A percentile compares a stretch with the other conserved stretches of the same genome.
Conservation (phyloP, 2,329 filamentous ascomycete genomes). For the Exutisphaerella laricina region DNA sequence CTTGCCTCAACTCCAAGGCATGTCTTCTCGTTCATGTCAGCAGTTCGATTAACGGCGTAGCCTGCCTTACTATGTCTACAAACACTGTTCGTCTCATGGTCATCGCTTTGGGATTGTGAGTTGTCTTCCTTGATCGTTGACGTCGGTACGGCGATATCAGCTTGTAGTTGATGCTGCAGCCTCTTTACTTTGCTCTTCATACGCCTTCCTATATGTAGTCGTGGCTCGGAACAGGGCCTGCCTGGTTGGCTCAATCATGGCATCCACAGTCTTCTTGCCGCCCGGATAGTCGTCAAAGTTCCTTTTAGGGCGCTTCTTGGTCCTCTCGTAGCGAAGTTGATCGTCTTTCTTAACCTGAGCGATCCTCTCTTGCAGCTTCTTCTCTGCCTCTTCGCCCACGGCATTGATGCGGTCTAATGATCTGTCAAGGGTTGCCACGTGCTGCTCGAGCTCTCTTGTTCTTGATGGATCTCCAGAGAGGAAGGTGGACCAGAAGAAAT, state of each 20-base stretch:
- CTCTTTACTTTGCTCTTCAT: constrained; percentile 52
- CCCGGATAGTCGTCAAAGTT: constrained; percentile 60
- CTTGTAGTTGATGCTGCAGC: constrained; percentile 6
- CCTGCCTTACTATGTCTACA: too few relatives aligned
- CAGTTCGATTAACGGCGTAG: too few relatives aligned
- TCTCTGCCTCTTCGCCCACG: constrained; percentile 74
- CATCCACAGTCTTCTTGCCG: constrained; percentile 67
- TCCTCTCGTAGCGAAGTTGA: constrained; percentile 62
- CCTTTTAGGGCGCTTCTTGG: constrained; percentile 62
- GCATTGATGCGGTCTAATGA: constrained; percentile 73
- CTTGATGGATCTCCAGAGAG: constrained; percentile 76
- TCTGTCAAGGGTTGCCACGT: constrained; percentile 74
- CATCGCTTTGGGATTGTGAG: too few relatives aligned
- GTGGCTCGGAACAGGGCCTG: constrained; percentile 65
- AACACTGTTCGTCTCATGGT: too few relatives aligned
- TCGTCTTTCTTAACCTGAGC: constrained; percentile 64
- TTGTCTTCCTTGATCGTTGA: too few relatives aligned
- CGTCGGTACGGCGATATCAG: neutral
- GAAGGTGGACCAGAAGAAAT: constrained; percentile 93
- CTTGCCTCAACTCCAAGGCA: too few relatives aligned
- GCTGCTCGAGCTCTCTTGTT: constrained; percentile 70
- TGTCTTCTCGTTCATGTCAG: too few relatives aligned
- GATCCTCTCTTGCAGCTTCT: constrained; percentile 62
- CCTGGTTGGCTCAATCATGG: constrained; percentile 69
- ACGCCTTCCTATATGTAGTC: constrained; percentile 63